Base-by-base conservation (phyloP, 345 rosid genomes). In the Populus tremula region DNA sequence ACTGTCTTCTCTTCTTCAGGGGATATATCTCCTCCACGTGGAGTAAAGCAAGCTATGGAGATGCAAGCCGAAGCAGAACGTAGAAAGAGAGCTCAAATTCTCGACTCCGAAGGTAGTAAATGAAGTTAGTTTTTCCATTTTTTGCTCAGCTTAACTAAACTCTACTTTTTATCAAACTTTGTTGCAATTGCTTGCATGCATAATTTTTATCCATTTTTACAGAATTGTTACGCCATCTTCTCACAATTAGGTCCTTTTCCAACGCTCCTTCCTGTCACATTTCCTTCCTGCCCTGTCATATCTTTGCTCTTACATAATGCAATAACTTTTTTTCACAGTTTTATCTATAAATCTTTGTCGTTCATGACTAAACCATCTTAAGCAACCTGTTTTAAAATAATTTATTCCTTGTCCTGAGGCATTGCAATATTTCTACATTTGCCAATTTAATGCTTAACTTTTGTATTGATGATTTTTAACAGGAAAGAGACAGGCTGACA, bases 11-110 rank as follows among this genome's bases (percentile, higher is more conserved):
- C 67, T 75, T 72, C n/a, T 76, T 33, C 77, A 96, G 99, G 97
- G 97, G 99, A 92, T 84, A 94, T 96, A 86, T 88, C 92, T 86
- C 98, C 98, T 31, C 99, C 98, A 70, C 85, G 88, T 64, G 97
- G 97, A 78, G 93, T 96, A 83, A 88, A 90, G 82, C 88, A 78
- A 77, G 99, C 99, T 79, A 96, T 96, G 99, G 99, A 94, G 86
- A 91, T 92, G 98, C 99, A 96, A 82, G 98, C 97, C 80, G 99
- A 96, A 87, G 99, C 98, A 70, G 98, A 96, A 76, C 97, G 96
- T 79, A 96, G 86, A 82, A 92, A 85, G 87, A 89, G 98, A 86
- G 97, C 98, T 77, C 97, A 89, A 85, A 85, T 96, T 82, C 93
- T 94, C 59, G 94, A 96, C 72, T 92, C 99, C 74, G 98, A 94